Evolutionary conservation across 2,329 filamentous ascomycete genomes (phyloP), one percentile per base, ranked within the genome.

Genomic region (Colletotrichum tropicicola): DNA sequence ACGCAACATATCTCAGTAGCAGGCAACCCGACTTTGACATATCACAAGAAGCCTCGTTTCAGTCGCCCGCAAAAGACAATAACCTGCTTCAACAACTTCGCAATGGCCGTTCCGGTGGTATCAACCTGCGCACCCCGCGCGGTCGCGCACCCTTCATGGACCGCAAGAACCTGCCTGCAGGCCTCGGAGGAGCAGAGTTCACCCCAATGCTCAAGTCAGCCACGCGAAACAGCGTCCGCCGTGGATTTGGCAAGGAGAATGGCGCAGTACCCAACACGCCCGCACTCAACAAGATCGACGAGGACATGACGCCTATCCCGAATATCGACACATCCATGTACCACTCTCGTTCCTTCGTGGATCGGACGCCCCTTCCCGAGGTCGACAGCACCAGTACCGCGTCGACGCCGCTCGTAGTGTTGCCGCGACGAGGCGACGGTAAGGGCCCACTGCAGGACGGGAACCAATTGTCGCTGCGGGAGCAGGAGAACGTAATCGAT

Each of bases 401-500:
- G 68, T 93, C 92, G 67, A 98, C 96, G 5, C 96, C 96, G 1
- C 82, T 97, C 72, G 89, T 89, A 3, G 83, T 90, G 63, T 80
- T 93, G 32, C 86, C 90, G 6, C 86, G 90, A 61, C 85, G 86
- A 66, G 84, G 84, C 55, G 87, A 85, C 47, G 85, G 85, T 56
- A 89, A 89, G 56, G 91, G 89, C 1, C 87, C 92, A 5, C 79
- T 97, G 37, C 91, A 94, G 67, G 91, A 96, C 71, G 94, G 94
- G 19, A 97, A 98, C 71, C 91, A 97, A 74, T 85, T 98, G 70
- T 97, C 96, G 1, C 79, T 99, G 62, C 90, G 94, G 66, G 96
- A 99, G 75, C 96, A 99, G 77, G 96, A 98, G 78, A 94, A 93
- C 70, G 92, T 96, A 70, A 95, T 99, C 71, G 93, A 98, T 80